Conservation (phyloP, 129 eudicot genomes). For the Centaurea solstitialis region DNA sequence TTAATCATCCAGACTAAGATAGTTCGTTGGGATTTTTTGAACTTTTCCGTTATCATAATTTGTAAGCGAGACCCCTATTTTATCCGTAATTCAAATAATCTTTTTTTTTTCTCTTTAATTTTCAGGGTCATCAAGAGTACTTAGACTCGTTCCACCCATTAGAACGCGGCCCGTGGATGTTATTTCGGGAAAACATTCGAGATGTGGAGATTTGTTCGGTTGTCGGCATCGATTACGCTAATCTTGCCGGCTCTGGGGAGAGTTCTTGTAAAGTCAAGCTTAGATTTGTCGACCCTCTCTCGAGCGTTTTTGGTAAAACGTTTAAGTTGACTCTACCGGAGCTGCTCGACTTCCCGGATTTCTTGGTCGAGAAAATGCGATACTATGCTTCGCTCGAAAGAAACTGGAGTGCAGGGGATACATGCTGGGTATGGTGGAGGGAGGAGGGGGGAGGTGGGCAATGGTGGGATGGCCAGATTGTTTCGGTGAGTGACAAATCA, state of each 20-base stretch:
- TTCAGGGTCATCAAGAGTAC: constrained; percentile 86
- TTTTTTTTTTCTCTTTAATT: not conserved
- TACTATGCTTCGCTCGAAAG: constrained; percentile 67
- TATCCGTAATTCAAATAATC: not conserved
- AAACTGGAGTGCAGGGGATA: constrained; percentile 66
- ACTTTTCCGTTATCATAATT: not conserved
- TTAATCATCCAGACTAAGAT: too few relatives aligned
- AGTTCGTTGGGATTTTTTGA: too few relatives aligned
- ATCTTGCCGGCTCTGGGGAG: constrained; percentile 78
- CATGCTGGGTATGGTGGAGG: constrained; percentile 91
- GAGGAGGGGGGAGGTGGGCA: constrained; percentile 59
- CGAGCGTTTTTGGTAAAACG: constrained; percentile 37
- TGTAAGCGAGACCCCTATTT: not conserved
- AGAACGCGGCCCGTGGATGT: constrained; percentile 58
- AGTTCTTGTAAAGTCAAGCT: constrained; percentile 76
- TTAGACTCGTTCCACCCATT: constrained; percentile 9
- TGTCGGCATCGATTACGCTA: constrained; percentile 47
- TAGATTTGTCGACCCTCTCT: constrained; percentile 53
- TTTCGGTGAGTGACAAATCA: constrained; percentile 43
- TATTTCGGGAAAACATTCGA: constrained; percentile 32
- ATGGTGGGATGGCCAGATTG: constrained; percentile 67
- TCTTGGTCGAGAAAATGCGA: constrained; percentile 77
- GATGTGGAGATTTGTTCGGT: constrained; percentile 74
- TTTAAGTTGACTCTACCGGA: constrained; percentile 75
- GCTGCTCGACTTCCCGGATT: constrained; percentile 64